These are phyloP conservation scores for Carallia pectinifolia DNA, from an alignment of 345 rosid genomes.

Conservation along the genomic window DNA sequence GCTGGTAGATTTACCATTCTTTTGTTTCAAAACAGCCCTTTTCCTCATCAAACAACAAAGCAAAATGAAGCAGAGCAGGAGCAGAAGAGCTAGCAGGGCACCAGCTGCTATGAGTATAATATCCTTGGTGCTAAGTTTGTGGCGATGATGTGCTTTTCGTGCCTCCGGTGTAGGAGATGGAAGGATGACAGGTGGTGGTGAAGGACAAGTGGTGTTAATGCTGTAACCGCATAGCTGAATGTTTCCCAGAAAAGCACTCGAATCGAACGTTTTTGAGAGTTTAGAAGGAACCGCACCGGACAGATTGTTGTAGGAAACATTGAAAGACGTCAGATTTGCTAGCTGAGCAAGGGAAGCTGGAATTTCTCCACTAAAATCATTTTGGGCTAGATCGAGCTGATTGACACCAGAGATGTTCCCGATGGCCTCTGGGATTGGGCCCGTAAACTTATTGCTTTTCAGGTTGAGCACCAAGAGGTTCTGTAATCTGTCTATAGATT, in stretches of 20 bases:
- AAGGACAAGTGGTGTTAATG: conserved; percentile 51
- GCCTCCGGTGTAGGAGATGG: conserved; percentile 49
- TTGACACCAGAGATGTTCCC: conserved; percentile 56
- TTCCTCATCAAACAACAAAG: conserved; percentile 66
- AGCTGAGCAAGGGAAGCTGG: conserved; percentile 57
- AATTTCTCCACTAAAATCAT: conserved; percentile 65
- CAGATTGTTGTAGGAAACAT: conserved; percentile 82
- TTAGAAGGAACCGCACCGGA: conserved; percentile 74
- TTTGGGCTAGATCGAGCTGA: conserved; percentile 62
- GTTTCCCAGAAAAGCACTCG: conserved; percentile 80
- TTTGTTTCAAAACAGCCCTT: conserved; percentile 48
- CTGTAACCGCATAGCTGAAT: conserved; percentile 91
- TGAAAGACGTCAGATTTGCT: conserved; percentile 63
- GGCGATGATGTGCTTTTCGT: conserved; percentile 30
- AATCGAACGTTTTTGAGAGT: conserved; percentile 72
- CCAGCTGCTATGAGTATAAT: conserved; percentile 72
- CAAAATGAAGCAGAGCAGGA: conserved; percentile 63
- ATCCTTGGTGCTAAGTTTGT: conserved; percentile 63
- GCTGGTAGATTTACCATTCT: conserved; percentile 37
- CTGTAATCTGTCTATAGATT: conserved; percentile 42
- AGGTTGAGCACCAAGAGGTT: conserved; percentile 63
- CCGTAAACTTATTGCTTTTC: conserved; percentile 54
- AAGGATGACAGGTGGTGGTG: conserved; percentile 45
- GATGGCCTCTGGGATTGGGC: conserved; percentile 54
- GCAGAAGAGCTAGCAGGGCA: conserved; percentile 54